These are phyloP conservation scores for Saccharum hybrid DNA, from an alignment of 202 grass and related monocot species.

Conservation along the genomic window DNA sequence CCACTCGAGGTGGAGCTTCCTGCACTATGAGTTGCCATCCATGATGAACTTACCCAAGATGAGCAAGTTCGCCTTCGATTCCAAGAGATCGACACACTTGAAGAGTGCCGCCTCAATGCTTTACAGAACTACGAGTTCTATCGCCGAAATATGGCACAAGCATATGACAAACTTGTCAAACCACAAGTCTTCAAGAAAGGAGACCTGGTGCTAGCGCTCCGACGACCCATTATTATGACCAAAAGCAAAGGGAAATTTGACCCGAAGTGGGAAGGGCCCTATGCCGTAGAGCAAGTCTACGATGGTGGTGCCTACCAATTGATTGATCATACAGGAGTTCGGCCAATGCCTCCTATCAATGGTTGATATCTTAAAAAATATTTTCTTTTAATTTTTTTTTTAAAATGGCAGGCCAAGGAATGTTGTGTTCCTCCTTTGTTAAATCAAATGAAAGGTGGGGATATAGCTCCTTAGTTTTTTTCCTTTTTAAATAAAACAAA, in stretches of 20 bases:
- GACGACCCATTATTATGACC: background rate
- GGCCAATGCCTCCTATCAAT: background rate
- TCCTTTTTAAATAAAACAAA: no score
- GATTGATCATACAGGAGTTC: background rate
- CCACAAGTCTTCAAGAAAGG: background rate
- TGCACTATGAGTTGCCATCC: no score
- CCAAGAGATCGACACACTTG: no score
- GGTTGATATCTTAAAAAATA: slow-evolving; percentile 6
- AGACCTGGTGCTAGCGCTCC: background rate
- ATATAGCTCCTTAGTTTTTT: no score
- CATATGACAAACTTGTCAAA: background rate
- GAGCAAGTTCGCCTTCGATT: no score
- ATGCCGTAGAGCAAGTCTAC: background rate
- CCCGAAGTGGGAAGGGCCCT: background rate
- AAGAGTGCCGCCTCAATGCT: no score
- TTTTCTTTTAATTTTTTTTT: background rate
- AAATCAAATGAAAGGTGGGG: background rate
- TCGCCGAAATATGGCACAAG: background rate
- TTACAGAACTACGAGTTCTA: no score
- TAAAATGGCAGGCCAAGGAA: background rate
- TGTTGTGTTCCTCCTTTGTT: no score
- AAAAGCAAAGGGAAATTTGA: background rate
- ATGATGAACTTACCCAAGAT: no score
- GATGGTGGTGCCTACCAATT: background rate
- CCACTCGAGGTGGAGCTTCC: no score